phyloP scores from a whole-genome alignment of 305 asterid species.

The Fraxinus baroniana region DNA sequence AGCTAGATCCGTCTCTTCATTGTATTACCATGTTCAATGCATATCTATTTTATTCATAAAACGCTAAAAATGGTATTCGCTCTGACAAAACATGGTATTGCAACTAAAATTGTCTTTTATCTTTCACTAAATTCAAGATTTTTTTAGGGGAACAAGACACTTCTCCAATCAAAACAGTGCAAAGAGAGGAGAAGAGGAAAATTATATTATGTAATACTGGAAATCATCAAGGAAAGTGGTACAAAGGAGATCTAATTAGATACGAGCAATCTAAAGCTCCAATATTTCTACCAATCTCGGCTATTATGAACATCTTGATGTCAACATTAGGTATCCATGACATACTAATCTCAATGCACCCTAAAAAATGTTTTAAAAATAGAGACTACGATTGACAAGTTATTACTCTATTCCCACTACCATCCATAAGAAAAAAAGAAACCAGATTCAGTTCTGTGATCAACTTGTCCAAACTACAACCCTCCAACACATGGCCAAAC shows the following conservation, averaged over 20 bases:
- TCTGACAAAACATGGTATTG: background rate
- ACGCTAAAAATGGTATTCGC: background rate
- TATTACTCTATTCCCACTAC: background rate
- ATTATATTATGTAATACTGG: background rate
- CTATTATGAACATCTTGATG: background rate
- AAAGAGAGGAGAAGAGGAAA: background rate
- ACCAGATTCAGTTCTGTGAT: slow-evolving; percentile 1
- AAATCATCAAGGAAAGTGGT: background rate
- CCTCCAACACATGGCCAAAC: background rate
- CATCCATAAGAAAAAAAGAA: background rate
- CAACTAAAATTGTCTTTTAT: background rate
- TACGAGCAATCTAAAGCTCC: background rate
- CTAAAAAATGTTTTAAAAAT: background rate
- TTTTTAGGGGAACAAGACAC: background rate
- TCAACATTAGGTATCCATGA: background rate
- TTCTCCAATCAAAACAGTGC: background rate
- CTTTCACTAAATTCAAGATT: background rate
- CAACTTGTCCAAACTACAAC: background rate
- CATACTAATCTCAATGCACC: background rate
- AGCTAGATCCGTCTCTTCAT: background rate
- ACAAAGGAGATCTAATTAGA: background rate
- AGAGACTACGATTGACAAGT: background rate
- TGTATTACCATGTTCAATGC: background rate
- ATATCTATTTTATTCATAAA: background rate
- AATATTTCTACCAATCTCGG: background rate